Percentiles rank a stretch among this genome's conserved stretches.
Conservation (phyloP, 805 yeast species). For the Metschnikowia arizonensis region DNA sequence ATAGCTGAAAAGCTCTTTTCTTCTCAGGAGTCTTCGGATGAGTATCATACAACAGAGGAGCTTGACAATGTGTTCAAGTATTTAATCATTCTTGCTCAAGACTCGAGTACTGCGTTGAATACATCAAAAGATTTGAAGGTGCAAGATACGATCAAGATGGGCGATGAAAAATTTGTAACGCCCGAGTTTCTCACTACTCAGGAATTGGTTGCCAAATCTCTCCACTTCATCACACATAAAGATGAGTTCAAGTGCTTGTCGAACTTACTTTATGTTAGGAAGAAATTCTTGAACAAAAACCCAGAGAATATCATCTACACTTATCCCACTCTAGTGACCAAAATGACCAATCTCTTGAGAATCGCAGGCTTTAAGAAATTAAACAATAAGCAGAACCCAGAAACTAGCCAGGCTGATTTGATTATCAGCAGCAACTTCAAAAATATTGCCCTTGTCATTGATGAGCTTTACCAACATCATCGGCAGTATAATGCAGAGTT, state of each 20-base stretch:
- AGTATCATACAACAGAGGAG: constrained; percentile 36
- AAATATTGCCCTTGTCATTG: constrained; percentile 63
- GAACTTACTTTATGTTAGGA: constrained; percentile 33
- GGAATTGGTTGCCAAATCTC: constrained; percentile 63
- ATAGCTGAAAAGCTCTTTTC: constrained; percentile 56
- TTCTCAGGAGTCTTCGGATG: constrained; percentile 30
- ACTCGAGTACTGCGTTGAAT: constrained; percentile 23
- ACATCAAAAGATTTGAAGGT: constrained; percentile 42
- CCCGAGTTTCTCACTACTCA: constrained; percentile 44
- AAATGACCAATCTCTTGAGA: constrained; percentile 57
- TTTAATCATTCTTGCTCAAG: constrained; percentile 50
- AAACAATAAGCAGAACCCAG: constrained; percentile 26
- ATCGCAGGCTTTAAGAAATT: constrained; percentile 29
- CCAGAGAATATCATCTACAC: constrained; percentile 56
- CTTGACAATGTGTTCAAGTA: constrained; percentile 59
- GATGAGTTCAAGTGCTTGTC: constrained; percentile 39
- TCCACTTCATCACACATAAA: constrained; percentile 54
- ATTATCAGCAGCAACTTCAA: constrained; percentile 58
- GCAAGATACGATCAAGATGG: constrained; percentile 27
- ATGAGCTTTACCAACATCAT: constrained; percentile 53
- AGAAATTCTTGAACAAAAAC: constrained; percentile 51
- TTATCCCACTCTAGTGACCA: constrained; percentile 70
- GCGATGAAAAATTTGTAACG: constrained; percentile 27
- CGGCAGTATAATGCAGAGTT: constrained; percentile 30
- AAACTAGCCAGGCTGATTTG: constrained; percentile 23